Percentiles rank a stretch among this genome's conserved stretches.
Conservation (phyloP, 1,284 basidiomycete genomes). For the Pseudozyma sp. region DNA sequence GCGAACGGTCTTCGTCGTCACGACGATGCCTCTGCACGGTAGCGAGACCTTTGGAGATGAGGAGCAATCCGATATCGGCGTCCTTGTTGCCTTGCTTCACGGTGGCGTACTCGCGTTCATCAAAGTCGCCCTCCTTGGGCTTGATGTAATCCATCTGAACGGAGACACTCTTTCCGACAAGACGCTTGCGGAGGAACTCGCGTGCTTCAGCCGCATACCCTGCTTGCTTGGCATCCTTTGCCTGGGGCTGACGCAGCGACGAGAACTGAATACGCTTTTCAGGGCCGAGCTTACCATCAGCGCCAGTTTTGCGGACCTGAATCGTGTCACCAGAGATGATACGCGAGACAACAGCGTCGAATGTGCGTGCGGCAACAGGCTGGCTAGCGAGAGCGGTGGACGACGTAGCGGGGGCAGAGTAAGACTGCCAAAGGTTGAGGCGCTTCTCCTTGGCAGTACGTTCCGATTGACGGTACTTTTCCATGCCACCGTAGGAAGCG, state of each 20-base stretch:
- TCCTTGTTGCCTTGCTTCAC: constrained; percentile 57
- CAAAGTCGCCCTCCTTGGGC: constrained; percentile 60
- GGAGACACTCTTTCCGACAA: constrained; percentile 59
- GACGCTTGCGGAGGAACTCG: constrained; percentile 71
- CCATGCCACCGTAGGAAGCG: constrained; percentile 72
- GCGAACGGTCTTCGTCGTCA: constrained; percentile 93
- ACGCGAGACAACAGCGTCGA: constrained; percentile 83
- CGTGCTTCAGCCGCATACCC: constrained; percentile 90
- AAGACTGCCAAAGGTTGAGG: constrained; percentile 80
- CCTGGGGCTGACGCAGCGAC: constrained; percentile 79
- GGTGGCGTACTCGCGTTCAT: constrained; percentile 63
- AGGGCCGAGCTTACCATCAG: constrained; percentile 72
- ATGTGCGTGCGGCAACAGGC: constrained; percentile 49
- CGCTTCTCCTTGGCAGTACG: constrained; percentile 85
- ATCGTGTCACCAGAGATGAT: constrained; percentile 94
- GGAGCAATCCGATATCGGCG: constrained; percentile 84
- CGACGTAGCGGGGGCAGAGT: constrained; percentile 56
- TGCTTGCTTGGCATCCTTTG: constrained; percentile 84
- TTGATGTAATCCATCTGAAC: constrained; percentile 66
- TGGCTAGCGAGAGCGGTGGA: constrained; percentile 39
- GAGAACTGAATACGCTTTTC: constrained; percentile 89
- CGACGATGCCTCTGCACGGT: constrained; percentile 88
- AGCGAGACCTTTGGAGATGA: constrained; percentile 92
- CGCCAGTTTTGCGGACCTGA: constrained; percentile 65
- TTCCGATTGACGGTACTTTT: constrained; percentile 83